A percentile compares a stretch with the other conserved stretches of the same genome.
These are phyloP conservation scores for Wolfiporia cocos DNA, from an alignment of 1,284 basidiomycete genomes.

Conservation along the genomic window DNA sequence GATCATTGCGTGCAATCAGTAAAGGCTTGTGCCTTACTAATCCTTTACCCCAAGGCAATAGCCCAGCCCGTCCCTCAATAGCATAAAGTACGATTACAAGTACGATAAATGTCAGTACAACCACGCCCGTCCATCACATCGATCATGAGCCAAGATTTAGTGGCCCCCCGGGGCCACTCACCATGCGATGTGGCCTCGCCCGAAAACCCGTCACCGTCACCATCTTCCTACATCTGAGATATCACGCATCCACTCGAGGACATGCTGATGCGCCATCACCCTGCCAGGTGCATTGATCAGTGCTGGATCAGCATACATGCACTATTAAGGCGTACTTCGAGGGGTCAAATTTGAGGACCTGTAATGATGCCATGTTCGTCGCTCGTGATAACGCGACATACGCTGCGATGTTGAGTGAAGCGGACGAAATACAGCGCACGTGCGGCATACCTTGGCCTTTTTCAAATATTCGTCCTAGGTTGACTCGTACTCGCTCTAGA, in stretches of 20 bases:
- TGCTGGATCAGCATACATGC: not conserved
- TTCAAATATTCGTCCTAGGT: slow-evolving; percentile 67
- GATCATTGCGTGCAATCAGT: too few species aligned
- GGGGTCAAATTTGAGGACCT: slow-evolving; percentile 54
- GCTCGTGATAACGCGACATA: slow-evolving; percentile 70
- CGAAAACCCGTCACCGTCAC: not conserved
- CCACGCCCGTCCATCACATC: too few species aligned
- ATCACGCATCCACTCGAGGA: not conserved
- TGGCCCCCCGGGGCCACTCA: too few species aligned
- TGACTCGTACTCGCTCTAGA: slow-evolving; percentile 69
- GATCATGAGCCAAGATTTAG: too few species aligned
- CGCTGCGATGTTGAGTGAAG: slow-evolving; percentile 27
- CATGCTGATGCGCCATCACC: not conserved
- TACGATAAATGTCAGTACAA: too few species aligned
- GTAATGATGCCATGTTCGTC: slow-evolving; percentile 55
- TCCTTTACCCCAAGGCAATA: too few species aligned
- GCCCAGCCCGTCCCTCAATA: too few species aligned
- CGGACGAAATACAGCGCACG: not conserved
- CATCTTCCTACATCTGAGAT: not conserved
- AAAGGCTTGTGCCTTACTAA: too few species aligned
- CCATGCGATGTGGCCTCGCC: too few species aligned
- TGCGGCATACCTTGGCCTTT: slow-evolving; percentile 60
- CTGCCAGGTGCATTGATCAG: too few species aligned
- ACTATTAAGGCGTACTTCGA: slow-evolving; percentile 33
- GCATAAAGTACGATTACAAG: too few species aligned